phyloP scores from a whole-genome alignment of 2,329 filamentous ascomycete species.

The Fusarium udum region DNA sequence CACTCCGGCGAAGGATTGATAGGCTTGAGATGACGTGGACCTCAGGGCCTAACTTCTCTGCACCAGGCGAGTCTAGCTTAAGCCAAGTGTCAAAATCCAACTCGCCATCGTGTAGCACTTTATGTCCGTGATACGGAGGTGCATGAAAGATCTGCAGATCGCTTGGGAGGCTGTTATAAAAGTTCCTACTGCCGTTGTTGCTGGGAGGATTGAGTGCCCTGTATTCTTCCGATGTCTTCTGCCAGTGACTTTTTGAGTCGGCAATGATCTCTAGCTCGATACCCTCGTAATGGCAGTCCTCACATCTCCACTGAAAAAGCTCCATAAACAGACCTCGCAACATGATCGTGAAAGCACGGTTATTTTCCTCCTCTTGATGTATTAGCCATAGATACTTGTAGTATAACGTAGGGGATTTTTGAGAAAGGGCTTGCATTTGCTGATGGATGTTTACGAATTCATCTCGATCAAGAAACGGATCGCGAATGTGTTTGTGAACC shows the following conservation, averaged over 20 bases:
- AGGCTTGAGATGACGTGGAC: not conserved
- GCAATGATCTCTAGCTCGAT: not conserved
- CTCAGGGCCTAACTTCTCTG: not conserved
- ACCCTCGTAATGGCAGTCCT: not conserved
- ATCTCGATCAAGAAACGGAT: not conserved
- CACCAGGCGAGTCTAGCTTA: not conserved
- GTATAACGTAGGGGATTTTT: accelerated
- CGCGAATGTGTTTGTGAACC: not conserved
- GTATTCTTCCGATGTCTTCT: not conserved
- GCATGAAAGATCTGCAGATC: not conserved
- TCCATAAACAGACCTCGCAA: not conserved
- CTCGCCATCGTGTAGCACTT: not conserved
- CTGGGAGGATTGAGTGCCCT: not conserved
- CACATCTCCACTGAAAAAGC: not conserved
- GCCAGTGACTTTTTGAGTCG: not conserved
- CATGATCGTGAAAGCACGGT: not conserved
- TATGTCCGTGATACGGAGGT: not conserved
- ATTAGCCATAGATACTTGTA: no score
- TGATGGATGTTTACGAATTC: not conserved
- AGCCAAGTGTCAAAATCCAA: not conserved
- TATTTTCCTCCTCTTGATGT: not conserved
- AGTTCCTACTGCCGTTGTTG: accelerated
- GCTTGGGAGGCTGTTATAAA: not conserved
- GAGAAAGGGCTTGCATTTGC: not conserved
- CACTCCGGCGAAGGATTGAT: not conserved